Base-by-base conservation (phyloP, 2,329 filamentous ascomycete genomes). In the Davidsoniella neocaledoniae region DNA sequence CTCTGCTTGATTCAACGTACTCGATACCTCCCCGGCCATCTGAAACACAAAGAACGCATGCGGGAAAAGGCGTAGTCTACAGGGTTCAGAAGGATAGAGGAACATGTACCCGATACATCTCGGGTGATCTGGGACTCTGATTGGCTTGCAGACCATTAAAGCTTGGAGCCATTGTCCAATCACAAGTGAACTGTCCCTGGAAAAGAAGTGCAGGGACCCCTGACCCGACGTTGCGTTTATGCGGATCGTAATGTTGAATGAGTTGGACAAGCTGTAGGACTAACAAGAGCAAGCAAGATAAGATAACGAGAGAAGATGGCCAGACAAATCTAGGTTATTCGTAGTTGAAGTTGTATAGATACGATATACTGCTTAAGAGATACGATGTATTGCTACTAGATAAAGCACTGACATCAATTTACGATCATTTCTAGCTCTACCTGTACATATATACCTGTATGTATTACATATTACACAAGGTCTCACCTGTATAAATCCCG, bases 241-340 rank as follows among this genome's bases (percentile, higher is more conserved):
- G 44, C 33, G 17, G 44, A 46, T 46, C 44, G 38, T 17, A 46
- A 46, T 46, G 38, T 46, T 38, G 17, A 23, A 36, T 23, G 44
- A 21, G 8, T 40, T 16, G 29, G 10, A 33, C 29, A 33, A 23
- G 21, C 21, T 19, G 21, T 23, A 23, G 21, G 5, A 23, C 21
- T 23, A 23, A 23, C 21, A 23, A 23, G 21, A 23, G 21, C 21
- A 5, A 23, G 21, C 21, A 23, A 23, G 21, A 23, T 23, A 23
- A 5, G 21, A 23, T 23, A 23, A 23, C 21, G 21, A 23, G 21
- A 23, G 21, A 23, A 23, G 21, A 23, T 23, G 4, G 21, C 21
- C 21, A 23, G 21, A 23, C 21, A 23, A 23, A 23, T 23, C 21
- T 23, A 23, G 21, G 21, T 23, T 23, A 23, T 23, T 23, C 21